Evolutionary conservation across 2,329 filamentous ascomycete genomes (phyloP), one percentile per base, ranked within the genome.

Genomic region (Fusarium stilboides): DNA sequence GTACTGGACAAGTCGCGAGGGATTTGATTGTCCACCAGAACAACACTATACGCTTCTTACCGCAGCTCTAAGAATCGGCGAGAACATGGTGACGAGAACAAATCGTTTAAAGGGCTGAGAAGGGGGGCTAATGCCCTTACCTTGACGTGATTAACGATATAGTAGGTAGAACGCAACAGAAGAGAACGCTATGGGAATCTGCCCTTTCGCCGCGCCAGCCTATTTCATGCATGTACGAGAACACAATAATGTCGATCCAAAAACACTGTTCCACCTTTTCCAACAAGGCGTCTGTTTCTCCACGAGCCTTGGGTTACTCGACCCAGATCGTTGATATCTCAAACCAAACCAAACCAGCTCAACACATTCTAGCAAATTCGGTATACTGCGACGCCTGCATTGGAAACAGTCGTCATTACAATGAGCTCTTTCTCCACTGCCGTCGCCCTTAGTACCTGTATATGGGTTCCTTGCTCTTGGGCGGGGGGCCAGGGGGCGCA

Each of bases 381-480:
- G 20, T 31, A 19, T 34, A 46, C 13, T 40, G n/a, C 19, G 17
- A 34, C 34, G 19, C 28, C 44, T 33, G 44, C 28, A n/a, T 37
- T 42, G n/a, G 37, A 44, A 34, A 44, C 24, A 45, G 36, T 20
- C 26, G 17, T 26, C 20, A 39, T 31, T 36, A 26, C 24, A 19
- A n/a, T 31, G 26, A 28, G 19, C 24, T 31, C 10, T 34, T 44
- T 28, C 50, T 31, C 10, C 45, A 22, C 28, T 28, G 15, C 6
- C 10, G n/a, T 22, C 13, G 8, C 45, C 39, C 45, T 50, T 71
- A 80, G 56, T 81, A 80, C 43, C 78, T 77, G 57, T 79, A 78
- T 40, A 76, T 59, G 20, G 80, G 78, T 44, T 80, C 76, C 62
- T 82, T 81, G 56, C 72, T 77, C 70, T 78, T 81, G 20, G 77